phyloP scores from a whole-genome alignment of 805 yeast species.

The Barnettozyma californica region DNA sequence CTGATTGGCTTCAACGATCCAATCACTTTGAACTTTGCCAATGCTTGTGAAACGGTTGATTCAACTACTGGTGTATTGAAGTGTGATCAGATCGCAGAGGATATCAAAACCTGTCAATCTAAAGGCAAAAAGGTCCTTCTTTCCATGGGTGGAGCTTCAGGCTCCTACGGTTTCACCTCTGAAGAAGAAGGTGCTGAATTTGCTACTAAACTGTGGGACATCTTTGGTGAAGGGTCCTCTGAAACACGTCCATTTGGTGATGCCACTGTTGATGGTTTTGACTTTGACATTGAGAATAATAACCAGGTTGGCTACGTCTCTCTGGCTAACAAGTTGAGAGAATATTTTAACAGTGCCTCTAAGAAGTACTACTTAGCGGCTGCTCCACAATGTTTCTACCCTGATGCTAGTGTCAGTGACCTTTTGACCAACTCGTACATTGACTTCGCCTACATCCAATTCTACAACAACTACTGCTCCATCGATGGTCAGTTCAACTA shows the following conservation, averaged over 20 bases:
- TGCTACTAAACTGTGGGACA: conserved; percentile 57
- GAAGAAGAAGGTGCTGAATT: conserved; percentile 70
- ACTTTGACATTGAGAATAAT: conserved; percentile 79
- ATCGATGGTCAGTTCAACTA: conserved; percentile 53
- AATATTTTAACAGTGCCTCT: conserved; percentile 45
- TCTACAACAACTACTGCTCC: conserved; percentile 80
- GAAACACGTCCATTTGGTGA: conserved; percentile 63
- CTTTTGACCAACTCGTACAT: conserved; percentile 53
- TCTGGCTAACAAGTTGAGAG: conserved; percentile 49
- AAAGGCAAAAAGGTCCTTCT: conserved; percentile 75
- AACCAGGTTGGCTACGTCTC: conserved; percentile 60
- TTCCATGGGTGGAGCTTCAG: conserved; percentile 72
- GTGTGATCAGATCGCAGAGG: conserved; percentile 57
- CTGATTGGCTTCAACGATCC: conserved; percentile 43
- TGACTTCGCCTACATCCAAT: conserved; percentile 83
- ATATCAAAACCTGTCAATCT: conserved; percentile 72
- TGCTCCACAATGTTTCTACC: conserved; percentile 90
- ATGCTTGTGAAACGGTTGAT: conserved; percentile 34
- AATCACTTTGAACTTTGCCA: conserved; percentile 52
- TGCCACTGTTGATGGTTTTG: conserved; percentile 85
- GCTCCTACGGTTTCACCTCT: conserved; percentile 79
- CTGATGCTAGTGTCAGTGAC: conserved; percentile 66
- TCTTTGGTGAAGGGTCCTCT: conserved; percentile 54
- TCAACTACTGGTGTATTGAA: conserved; percentile 37
- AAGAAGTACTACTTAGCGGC: conserved; percentile 73